phyloP scores from a whole-genome alignment of 805 yeast genomes.

The Wilhelminamyces savonicus region DNA sequence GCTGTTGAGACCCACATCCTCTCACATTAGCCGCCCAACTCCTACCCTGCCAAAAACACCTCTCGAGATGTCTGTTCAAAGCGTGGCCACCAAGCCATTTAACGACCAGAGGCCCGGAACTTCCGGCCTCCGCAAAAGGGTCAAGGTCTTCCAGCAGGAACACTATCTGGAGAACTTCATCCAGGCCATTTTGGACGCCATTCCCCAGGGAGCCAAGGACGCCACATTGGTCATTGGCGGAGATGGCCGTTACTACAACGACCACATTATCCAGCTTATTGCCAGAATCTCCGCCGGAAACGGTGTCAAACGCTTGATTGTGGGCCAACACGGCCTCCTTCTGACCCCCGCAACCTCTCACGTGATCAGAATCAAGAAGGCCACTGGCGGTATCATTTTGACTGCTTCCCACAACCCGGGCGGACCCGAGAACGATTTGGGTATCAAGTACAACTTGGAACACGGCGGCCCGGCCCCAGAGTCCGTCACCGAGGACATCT shows the following conservation, averaged over 20 bases:
- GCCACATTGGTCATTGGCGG: slow-evolving; percentile 91
- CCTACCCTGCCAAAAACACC: too few relatives aligned
- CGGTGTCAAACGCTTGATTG: slow-evolving; percentile 76
- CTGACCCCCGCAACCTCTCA: slow-evolving; percentile 98
- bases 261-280: slow-evolving; percentile 71
- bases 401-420: slow-evolving; percentile 99
- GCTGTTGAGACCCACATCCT: too few relatives aligned
- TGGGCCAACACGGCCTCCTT: slow-evolving; percentile 83
- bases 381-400: slow-evolving; percentile 92
- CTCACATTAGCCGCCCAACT: too few relatives aligned
- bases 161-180: slow-evolving; percentile 91
- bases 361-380: slow-evolving; percentile 65
- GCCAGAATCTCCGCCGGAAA: slow-evolving; percentile 85
- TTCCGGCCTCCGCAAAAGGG: slow-evolving; percentile 92
- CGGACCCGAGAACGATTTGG: slow-evolving; percentile 86
- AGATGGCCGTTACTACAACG: slow-evolving; percentile 92
- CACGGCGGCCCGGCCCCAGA: slow-evolving; percentile 99
- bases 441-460: slow-evolving; percentile 89
- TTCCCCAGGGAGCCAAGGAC: slow-evolving; percentile 79
- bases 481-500: slow-evolving; percentile 82
- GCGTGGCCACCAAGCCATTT: slow-evolving; percentile 64
- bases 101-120: slow-evolving; percentile 97
- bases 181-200: slow-evolving; percentile 77
- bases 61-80: not conserved
- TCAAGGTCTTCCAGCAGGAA: slow-evolving; percentile 69